These are phyloP conservation scores for Penicillium oxalicum DNA, from an alignment of 2,329 filamentous ascomycete species.

Conservation along the genomic window DNA sequence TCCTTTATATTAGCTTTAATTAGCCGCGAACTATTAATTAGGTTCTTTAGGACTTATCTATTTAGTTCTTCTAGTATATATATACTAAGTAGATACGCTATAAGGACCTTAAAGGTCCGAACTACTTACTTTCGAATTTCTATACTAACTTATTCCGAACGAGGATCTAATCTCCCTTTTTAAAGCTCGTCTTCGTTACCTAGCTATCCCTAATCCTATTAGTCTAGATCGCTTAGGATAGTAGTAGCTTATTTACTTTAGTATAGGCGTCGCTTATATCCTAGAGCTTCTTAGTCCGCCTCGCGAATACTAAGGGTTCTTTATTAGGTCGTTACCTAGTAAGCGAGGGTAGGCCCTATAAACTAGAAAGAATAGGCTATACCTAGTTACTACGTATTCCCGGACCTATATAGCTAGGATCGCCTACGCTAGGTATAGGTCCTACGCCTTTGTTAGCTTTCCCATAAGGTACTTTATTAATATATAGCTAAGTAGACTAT, in stretches of 20 bases:
- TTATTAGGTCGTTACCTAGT: not conserved
- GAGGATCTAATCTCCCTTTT: constrained; percentile 1
- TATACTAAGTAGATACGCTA: not conserved
- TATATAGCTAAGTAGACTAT: constrained; percentile 1
- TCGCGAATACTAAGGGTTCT: not conserved
- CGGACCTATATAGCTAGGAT: not conserved
- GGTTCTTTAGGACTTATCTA: not conserved
- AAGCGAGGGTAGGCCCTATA: no score
- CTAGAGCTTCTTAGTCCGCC: not conserved
- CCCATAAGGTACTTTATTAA: constrained; percentile 8
- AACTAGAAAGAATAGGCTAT: not conserved
- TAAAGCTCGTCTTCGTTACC: constrained; percentile 7
- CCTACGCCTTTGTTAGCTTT: constrained; percentile 1
- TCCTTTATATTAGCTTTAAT: no score
- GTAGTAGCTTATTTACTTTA: not conserved
- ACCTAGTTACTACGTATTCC: not conserved
- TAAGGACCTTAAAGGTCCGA: constrained; percentile 5
- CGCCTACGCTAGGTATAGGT: constrained; percentile 3
- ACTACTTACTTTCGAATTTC: constrained; percentile 12
- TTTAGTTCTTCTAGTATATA: constrained; percentile 3
- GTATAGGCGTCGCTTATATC: not conserved
- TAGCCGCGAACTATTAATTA: not conserved
- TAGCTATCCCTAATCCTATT: not conserved
- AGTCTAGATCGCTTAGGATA: not conserved
- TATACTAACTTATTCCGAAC: constrained; percentile 1